A percentile compares a stretch with the other conserved stretches of the same genome.
phyloP scores from a whole-genome alignment of 768 basidiomycete species.

The Amanita pallidorosea region DNA sequence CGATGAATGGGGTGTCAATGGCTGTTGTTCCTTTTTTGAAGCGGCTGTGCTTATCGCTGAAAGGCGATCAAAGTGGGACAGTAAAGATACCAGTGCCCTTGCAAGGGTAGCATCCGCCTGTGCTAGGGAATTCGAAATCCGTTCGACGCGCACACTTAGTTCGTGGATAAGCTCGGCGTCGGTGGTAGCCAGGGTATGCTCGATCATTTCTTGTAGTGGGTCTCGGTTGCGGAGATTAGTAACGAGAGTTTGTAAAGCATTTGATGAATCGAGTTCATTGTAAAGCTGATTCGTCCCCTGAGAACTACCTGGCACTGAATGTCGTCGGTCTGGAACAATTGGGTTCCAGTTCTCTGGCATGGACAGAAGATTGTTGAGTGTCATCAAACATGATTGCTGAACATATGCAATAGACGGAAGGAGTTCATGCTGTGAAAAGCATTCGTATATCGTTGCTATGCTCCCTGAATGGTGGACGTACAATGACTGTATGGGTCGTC shows the following conservation, averaged over 20 bases:
- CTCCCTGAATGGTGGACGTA: slow-evolving; percentile 12
- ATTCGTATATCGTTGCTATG: slow-evolving; percentile 1
- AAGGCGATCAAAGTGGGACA: slow-evolving; percentile 58
- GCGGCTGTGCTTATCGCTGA: slow-evolving; percentile 26
- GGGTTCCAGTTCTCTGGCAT: slow-evolving; percentile 37
- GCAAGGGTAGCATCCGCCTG: slow-evolving; percentile 52
- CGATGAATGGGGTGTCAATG: slow-evolving; percentile 6
- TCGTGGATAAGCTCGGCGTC: slow-evolving; percentile 51
- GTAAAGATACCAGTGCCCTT: slow-evolving; percentile 55
- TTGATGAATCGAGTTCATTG: slow-evolving; percentile 26
- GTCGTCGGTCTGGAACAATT: slow-evolving; percentile 48
- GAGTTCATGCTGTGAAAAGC: slow-evolving; percentile 38
- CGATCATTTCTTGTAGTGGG: slow-evolving; percentile 32
- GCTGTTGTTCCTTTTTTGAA: not conserved
- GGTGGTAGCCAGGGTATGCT: slow-evolving; percentile 25
- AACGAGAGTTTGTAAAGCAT: slow-evolving; percentile 53
- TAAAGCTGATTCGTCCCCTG: slow-evolving; percentile 19
- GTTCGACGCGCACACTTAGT: slow-evolving; percentile 43
- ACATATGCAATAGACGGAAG: slow-evolving; percentile 66
- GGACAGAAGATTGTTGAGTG: slow-evolving; percentile 59
- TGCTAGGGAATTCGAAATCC: slow-evolving; percentile 30
- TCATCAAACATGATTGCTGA: slow-evolving; percentile 65
- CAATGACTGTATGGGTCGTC: slow-evolving; percentile 8
- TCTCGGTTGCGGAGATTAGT: slow-evolving; percentile 47
- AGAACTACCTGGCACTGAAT: slow-evolving; percentile 45